These are phyloP conservation scores for Theobroma grandiflorum DNA, from an alignment of 441 rosid species.

Conservation along the genomic window DNA sequence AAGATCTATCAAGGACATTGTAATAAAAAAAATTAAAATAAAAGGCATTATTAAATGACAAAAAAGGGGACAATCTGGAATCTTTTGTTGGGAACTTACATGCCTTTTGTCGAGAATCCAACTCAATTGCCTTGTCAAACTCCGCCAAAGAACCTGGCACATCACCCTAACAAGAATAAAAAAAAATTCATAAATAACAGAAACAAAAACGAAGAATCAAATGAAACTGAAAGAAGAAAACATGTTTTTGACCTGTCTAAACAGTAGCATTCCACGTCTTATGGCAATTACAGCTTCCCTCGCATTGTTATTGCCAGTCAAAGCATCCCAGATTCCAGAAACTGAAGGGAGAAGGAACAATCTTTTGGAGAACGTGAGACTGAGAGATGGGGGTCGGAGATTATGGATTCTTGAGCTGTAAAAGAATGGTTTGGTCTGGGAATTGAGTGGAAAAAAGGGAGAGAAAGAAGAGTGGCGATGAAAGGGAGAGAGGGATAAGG, in stretches of 20 bases:
- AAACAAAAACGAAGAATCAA: neutral
- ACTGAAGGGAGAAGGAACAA: constrained; percentile 72
- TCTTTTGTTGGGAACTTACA: constrained; percentile 51
- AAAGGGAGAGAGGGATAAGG: constrained; percentile 27
- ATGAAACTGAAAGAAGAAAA: neutral
- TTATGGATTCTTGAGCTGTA: constrained; percentile 40
- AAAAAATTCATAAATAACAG: constrained; percentile 11
- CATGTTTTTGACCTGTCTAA: constrained; percentile 58
- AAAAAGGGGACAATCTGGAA: neutral
- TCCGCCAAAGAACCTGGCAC: constrained; percentile 74
- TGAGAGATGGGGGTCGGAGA: constrained; percentile 44
- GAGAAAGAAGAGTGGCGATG: constrained; percentile 32
- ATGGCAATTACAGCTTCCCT: constrained; percentile 69
- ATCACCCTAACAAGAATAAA: constrained; percentile 64
- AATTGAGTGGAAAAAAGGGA: constrained; percentile 22
- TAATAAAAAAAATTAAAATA: neutral
- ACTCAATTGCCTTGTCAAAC: constrained; percentile 78
- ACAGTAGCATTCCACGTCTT: constrained; percentile 81
- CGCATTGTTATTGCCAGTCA: constrained; percentile 63
- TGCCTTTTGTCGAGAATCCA: constrained; percentile 83
- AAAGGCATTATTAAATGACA: constrained; percentile 4
- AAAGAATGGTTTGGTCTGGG: constrained; percentile 18
- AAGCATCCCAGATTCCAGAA: constrained; percentile 84
- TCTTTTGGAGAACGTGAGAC: constrained; percentile 61
- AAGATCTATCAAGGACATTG: constrained; percentile 57